Conservation (phyloP, 257 asterid genomes). For the Nicotiana benthamiana region DNA sequence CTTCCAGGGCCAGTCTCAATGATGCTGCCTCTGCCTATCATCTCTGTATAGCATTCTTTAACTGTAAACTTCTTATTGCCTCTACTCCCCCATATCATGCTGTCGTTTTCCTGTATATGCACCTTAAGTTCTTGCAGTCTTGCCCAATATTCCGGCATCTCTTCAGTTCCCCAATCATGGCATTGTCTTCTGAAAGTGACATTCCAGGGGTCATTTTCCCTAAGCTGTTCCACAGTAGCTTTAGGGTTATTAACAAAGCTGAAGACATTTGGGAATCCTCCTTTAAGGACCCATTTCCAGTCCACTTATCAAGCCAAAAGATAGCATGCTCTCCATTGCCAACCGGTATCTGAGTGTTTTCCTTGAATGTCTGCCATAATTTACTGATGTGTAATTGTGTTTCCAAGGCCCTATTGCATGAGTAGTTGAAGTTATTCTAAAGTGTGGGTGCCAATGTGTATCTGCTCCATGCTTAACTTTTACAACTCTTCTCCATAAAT, state of each 20-base stretch:
- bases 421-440: too few relatives aligned
- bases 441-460: too few relatives aligned
- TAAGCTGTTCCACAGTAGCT: not conserved
- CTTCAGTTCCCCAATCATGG: not conserved
- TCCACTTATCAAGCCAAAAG: not conserved
- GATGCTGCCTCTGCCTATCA: not conserved
- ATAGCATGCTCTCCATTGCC: not conserved
- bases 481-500: too few relatives aligned
- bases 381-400: not conserved
- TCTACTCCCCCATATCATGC: not conserved
- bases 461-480: too few relatives aligned
- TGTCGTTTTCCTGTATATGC: not conserved
- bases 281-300: not conserved
- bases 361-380: not conserved
- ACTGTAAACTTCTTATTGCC: not conserved
- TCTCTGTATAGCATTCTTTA: not conserved
- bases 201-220: not conserved
- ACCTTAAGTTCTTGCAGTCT: not conserved
- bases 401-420: not conserved
- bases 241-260: not conserved
- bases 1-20: not conserved
- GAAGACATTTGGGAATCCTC: not conserved
- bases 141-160: not conserved
- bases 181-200: not conserved
- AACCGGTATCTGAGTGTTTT: not conserved